Evolutionary conservation across 441 rosid genomes (phyloP).

Genomic region (Syzygium malaccense): DNA sequence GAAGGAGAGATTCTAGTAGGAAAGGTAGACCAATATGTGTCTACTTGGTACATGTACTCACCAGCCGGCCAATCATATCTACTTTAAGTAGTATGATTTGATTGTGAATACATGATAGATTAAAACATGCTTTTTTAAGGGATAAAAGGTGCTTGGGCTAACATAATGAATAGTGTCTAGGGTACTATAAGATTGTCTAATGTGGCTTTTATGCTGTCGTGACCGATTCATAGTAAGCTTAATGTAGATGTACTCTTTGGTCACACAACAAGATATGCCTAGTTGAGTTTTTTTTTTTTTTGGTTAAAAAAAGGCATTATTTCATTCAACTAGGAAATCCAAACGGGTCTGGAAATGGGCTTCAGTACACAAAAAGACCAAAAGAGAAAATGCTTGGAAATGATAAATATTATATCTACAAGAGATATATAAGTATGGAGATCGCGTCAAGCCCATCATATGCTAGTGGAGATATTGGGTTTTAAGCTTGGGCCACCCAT

Average conservation of each 20-base stretch:
- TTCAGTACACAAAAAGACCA: no score
- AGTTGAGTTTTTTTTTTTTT: no score
- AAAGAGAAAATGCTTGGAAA: background rate
- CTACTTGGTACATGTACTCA: background rate
- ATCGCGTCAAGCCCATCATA: background rate
- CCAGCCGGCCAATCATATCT: background rate
- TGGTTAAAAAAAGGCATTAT: no score
- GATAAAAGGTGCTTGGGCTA: background rate
- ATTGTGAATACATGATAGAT: background rate
- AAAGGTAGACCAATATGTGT: background rate
- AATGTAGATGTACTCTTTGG: background rate
- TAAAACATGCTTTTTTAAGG: background rate
- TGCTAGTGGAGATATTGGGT: background rate
- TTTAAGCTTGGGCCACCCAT: background rate
- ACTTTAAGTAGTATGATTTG: accelerated
- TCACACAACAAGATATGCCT: background rate
- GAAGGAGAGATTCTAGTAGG: background rate
- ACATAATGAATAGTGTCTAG: background rate
- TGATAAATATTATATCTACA: background rate
- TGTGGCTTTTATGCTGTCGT: background rate
- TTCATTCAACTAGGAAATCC: no score
- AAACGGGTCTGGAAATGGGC: no score
- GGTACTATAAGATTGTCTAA: background rate
- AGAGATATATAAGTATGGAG: background rate
- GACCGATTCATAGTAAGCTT: background rate